These are phyloP conservation scores for Trichoderma pleuroti DNA, from an alignment of 2,329 filamentous ascomycete species.

Conservation along the genomic window DNA sequence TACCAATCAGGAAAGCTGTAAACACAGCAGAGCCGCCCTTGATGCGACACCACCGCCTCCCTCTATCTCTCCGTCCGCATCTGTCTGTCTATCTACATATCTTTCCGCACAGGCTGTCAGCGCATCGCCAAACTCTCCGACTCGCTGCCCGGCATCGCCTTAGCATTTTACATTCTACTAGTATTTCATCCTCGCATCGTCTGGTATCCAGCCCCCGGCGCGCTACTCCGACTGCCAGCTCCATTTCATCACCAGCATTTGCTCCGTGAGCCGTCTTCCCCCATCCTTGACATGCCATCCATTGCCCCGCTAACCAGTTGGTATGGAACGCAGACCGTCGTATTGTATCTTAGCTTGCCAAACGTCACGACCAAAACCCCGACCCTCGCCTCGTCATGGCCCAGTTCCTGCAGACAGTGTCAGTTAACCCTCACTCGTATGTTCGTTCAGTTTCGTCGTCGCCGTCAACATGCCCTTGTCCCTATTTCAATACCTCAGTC, in stretches of 20 bases:
- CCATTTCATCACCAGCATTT: neutral
- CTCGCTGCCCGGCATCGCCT: neutral
- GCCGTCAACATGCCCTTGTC: slow-evolving; percentile 23
- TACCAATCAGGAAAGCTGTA: slow-evolving; percentile 32
- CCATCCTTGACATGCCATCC: slow-evolving; percentile 4
- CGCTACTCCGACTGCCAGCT: neutral
- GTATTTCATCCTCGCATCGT: slow-evolving; percentile 1
- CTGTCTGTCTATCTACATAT: neutral
- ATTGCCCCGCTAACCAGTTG: slow-evolving; percentile 20
- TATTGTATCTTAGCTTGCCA: neutral
- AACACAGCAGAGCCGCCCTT: slow-evolving; percentile 25
- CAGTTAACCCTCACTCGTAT: slow-evolving; percentile 27
- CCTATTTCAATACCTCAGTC: slow-evolving; percentile 34
- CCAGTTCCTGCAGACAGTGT: slow-evolving; percentile 44
- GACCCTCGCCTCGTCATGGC: slow-evolving; percentile 31
- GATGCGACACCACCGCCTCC: slow-evolving; percentile 16
- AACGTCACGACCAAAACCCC: slow-evolving; percentile 6
- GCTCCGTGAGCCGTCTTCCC: neutral
- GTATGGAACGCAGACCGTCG: slow-evolving; percentile 15
- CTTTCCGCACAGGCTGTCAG: neutral
- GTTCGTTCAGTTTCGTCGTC: slow-evolving; percentile 2
- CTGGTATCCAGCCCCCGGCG: neutral
- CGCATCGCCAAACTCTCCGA: slow-evolving; percentile 1
- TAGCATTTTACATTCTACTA: neutral
- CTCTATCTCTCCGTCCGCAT: neutral